phyloP scores from a whole-genome alignment of 768 basidiomycete species.

The Mycena indigotica region DNA sequence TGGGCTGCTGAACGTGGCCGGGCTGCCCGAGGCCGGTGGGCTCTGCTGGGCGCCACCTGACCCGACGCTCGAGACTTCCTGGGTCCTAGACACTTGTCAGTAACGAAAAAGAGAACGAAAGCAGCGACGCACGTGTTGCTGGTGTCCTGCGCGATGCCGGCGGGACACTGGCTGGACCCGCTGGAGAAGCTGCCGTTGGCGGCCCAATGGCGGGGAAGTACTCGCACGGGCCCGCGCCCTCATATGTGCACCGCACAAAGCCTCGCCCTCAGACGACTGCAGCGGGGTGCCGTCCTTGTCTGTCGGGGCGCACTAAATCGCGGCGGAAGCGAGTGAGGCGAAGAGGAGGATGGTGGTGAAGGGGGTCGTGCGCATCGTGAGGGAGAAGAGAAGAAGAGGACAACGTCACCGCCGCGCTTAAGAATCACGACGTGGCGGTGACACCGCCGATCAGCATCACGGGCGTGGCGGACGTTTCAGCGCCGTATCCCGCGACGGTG shows the following conservation, averaged over 20 bases:
- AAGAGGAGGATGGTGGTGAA: not conserved
- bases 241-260: conserved; percentile 18
- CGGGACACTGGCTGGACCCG: conserved; percentile 4
- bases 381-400: not conserved
- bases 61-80: not conserved
- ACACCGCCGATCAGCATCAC: too few species aligned
- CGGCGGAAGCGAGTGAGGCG: not conserved
- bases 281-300: conserved; percentile 20
- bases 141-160: conserved; percentile 5
- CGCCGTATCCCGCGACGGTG: too few species aligned
- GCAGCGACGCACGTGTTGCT: conserved; percentile 8
- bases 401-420: too few species aligned
- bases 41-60: not conserved
- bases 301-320: conserved; percentile 11
- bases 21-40: not conserved
- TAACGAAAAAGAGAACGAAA: not conserved
- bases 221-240: conserved; percentile 17
- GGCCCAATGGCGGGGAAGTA: conserved; percentile 17
- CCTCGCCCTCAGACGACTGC: conserved; percentile 6
- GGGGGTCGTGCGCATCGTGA: not conserved
- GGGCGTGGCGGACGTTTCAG: too few species aligned
- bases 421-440: too few species aligned
- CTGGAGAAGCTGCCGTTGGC: conserved; percentile 14
- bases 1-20: not conserved
- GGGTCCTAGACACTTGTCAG: not conserved